Percentiles rank a stretch among this genome's conserved stretches.
phyloP scores from a whole-genome alignment of 768 basidiomycete species.

The Cytidiella melzeri region DNA sequence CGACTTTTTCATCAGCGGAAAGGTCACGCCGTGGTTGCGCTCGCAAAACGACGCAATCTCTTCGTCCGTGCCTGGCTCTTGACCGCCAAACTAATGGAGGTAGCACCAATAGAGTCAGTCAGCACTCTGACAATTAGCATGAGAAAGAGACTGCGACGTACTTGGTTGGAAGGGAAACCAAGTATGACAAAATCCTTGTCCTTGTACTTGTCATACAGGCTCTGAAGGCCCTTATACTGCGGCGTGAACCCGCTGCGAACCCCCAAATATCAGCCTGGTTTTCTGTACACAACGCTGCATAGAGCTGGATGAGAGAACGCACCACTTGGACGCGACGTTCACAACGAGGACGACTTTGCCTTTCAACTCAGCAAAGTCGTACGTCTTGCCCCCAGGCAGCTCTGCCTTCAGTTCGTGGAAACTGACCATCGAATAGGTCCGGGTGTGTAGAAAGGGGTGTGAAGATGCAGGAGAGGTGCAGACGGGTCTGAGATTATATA shows the following conservation, averaged over 20 bases:
- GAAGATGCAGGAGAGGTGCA: not conserved
- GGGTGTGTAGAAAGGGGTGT: not conserved
- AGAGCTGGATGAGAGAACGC: constrained; percentile 14
- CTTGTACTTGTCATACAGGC: constrained; percentile 76
- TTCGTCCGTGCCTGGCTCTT: constrained; percentile 81
- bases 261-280: not conserved
- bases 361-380: constrained; percentile 61
- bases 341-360: constrained; percentile 77
- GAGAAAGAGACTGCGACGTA: constrained; percentile 22
- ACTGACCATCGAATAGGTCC: constrained; percentile 11
- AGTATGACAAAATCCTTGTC: constrained; percentile 70
- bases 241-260: constrained; percentile 76
- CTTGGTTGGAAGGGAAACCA: constrained; percentile 91
- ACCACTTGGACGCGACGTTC: constrained; percentile 76
- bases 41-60: constrained; percentile 70
- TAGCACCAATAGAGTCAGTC: no score
- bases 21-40: constrained; percentile 82
- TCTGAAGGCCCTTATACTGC: constrained; percentile 78
- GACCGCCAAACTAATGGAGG: constrained; percentile 61
- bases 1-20: constrained; percentile 89
- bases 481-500: no score
- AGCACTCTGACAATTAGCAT: not conserved
- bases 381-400: constrained; percentile 46
- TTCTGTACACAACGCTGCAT: not conserved
- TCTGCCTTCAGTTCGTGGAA: constrained; percentile 72